phyloP scores from a whole-genome alignment of 83 land plant genomes.

The Picea mariana region DNA sequence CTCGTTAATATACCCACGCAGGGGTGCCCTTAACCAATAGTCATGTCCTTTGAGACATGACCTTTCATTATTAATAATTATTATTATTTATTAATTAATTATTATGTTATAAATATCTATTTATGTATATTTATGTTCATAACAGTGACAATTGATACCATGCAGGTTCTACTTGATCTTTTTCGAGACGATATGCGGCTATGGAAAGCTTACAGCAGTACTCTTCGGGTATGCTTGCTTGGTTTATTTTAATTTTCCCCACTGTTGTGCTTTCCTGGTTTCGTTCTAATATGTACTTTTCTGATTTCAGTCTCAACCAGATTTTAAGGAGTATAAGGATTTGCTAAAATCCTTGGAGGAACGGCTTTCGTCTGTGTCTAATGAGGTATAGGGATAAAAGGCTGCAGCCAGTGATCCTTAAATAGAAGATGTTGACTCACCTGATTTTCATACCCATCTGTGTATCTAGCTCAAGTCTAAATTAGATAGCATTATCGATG shows the following conservation, averaged over 20 bases:
- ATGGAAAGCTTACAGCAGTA: slow-evolving; percentile 16
- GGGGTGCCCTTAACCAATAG: too few relatives aligned
- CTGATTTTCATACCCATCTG: background rate
- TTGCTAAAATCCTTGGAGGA: slow-evolving; percentile 17
- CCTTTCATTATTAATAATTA: too few relatives aligned
- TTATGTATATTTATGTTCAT: too few relatives aligned
- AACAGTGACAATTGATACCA: background rate
- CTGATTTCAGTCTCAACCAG: slow-evolving; percentile 14
- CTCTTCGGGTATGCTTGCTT: slow-evolving; percentile 11
- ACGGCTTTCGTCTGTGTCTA: slow-evolving; percentile 16
- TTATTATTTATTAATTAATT: too few relatives aligned
- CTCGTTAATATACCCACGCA: too few relatives aligned
- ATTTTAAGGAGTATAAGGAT: slow-evolving; percentile 12
- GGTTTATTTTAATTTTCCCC: background rate
- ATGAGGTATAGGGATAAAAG: slow-evolving; percentile 9
- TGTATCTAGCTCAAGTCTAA: background rate
- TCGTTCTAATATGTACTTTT: background rate
- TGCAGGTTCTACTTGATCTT: slow-evolving; percentile 19
- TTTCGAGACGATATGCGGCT: slow-evolving; percentile 17
- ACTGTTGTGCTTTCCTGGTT: background rate
- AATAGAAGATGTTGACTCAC: background rate
- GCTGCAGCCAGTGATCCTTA: background rate
- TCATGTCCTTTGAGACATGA: too few relatives aligned
- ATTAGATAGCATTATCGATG: background rate
- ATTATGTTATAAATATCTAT: too few relatives aligned